phyloP scores from a whole-genome alignment of 1,284 basidiomycete species.

The Phellopilus nigrolimitatus region DNA sequence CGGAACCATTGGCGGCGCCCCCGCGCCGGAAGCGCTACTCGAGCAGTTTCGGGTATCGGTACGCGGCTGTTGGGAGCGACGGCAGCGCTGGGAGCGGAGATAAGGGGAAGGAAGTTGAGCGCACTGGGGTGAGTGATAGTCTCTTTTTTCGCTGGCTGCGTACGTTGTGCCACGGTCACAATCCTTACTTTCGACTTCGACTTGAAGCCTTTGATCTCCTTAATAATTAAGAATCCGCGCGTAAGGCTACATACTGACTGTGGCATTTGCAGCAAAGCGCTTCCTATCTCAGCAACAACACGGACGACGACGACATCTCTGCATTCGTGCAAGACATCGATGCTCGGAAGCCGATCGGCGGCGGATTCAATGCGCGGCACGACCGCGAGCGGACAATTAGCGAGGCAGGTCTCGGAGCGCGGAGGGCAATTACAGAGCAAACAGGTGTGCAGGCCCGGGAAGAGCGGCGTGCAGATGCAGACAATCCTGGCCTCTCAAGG shows the following conservation, averaged over 20 bases:
- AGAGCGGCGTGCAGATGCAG: background rate
- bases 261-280: slow-evolving; percentile 28
- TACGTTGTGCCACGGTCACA: background rate
- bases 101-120: slow-evolving; percentile 31
- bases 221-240: background rate
- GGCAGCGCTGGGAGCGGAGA: slow-evolving; percentile 40
- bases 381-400: slow-evolving; percentile 19
- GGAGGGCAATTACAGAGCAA: slow-evolving; percentile 3
- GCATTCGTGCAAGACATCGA: slow-evolving; percentile 73
- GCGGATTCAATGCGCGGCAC: slow-evolving; percentile 10
- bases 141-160: too few species aligned
- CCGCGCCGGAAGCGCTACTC: slow-evolving; percentile 39
- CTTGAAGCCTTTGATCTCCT: background rate
- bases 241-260: background rate
- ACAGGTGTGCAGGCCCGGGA: background rate
- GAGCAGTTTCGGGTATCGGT: slow-evolving; percentile 69
- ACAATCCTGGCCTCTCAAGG: background rate
- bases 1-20: background rate
- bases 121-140: slow-evolving; percentile 33
- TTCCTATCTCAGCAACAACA: slow-evolving; percentile 43
- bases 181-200: background rate
- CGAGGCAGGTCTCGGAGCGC: slow-evolving; percentile 4
- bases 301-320: slow-evolving; percentile 72
- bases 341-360: slow-evolving; percentile 51
- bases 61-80: slow-evolving; percentile 37